A percentile compares a stretch with the other conserved stretches of the same genome.
These are phyloP conservation scores for Galerina marginata DNA, from an alignment of 768 basidiomycete genomes.

Conservation along the genomic window DNA sequence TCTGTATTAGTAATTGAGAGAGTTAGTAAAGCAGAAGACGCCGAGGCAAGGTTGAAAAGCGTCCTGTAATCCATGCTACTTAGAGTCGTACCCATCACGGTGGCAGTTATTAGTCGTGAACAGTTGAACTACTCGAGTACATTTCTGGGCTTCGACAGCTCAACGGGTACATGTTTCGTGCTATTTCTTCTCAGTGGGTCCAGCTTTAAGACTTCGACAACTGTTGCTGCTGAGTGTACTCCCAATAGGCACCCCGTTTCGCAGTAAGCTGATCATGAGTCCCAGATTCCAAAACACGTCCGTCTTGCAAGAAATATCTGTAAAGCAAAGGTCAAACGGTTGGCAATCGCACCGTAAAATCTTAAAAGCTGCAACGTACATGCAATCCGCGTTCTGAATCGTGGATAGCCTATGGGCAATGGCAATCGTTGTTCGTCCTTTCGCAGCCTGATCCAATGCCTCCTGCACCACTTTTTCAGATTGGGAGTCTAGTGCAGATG, in stretches of 20 bases:
- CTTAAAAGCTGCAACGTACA: conserved; percentile 51
- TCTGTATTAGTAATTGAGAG: no score
- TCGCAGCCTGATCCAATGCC: conserved; percentile 88
- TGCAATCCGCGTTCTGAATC: conserved; percentile 88
- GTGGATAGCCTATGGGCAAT: conserved; percentile 93
- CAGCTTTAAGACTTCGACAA: conserved; percentile 26
- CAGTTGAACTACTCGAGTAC: no score
- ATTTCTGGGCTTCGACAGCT: no score
- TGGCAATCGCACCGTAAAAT: conserved; percentile 2
- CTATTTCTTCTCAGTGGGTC: no score
- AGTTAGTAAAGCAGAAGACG: no score
- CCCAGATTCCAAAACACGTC: conserved; percentile 80
- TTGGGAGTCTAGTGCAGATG: conserved; percentile 86
- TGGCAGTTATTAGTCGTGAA: no score
- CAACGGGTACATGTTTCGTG: no score
- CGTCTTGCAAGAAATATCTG: conserved; percentile 89
- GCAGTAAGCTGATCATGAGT: conserved; percentile 83
- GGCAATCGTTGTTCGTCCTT: conserved; percentile 90
- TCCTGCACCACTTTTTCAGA: conserved; percentile 94
- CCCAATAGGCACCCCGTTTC: conserved; percentile 71
- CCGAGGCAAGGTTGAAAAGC: no score
- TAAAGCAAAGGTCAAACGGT: conserved; percentile 5
- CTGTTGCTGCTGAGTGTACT: conserved; percentile 84
- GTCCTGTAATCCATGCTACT: no score
- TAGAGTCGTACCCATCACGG: no score